These are phyloP conservation scores for Cenchrus fungigraminus DNA, from an alignment of 176 grass and related monocot species.

Conservation along the genomic window DNA sequence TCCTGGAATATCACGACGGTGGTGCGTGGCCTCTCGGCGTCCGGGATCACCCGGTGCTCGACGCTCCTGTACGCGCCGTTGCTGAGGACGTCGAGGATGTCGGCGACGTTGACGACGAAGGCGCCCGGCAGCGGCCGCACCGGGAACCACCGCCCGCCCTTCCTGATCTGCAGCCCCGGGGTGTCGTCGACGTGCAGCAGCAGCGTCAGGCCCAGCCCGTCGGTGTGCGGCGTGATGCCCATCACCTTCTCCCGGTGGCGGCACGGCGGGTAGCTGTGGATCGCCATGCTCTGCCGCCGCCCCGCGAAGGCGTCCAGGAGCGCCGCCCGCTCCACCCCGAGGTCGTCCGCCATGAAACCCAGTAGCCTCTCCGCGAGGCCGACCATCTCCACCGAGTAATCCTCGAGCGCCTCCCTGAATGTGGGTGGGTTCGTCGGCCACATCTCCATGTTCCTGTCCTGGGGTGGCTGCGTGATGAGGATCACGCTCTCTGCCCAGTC, in stretches of 20 bases:
- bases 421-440: conserved; percentile 11
- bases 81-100: conserved; percentile 30
- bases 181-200: conserved; percentile 24
- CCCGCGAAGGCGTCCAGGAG: background rate
- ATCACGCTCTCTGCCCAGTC: conserved; percentile 33
- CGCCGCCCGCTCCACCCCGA: background rate
- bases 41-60: conserved; percentile 11
- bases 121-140: conserved; percentile 22
- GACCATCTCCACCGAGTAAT: background rate
- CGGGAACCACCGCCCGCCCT: conserved; percentile 24
- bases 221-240: conserved; percentile 23
- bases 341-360: background rate
- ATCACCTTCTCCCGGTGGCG: conserved; percentile 33
- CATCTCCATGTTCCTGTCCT: conserved; percentile 2
- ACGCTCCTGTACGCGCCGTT: conserved; percentile 34
- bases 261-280: conserved; percentile 32
- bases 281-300: background rate
- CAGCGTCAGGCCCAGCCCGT: conserved; percentile 3
- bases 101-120: conserved; percentile 17
- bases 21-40: background rate
- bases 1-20: conserved; percentile 1
- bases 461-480: background rate
- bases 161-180: conserved; percentile 26
- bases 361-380: background rate
- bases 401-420: conserved; percentile 14